phyloP scores from a whole-genome alignment of 2,329 filamentous ascomycete species.

The Fusarium newnesense region DNA sequence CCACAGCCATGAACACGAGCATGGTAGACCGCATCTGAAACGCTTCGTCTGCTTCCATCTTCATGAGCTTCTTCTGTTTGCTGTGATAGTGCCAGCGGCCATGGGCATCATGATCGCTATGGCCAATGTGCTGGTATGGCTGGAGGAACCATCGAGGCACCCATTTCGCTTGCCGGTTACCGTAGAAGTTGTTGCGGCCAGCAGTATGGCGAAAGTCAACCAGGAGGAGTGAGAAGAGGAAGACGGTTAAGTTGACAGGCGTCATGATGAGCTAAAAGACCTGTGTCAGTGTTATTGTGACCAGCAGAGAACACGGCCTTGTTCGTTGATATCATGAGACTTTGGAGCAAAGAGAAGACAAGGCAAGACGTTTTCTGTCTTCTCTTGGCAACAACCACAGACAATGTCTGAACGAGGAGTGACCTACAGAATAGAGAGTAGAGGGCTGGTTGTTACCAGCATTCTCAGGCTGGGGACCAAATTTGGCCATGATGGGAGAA shows the following conservation, averaged over 20 bases:
- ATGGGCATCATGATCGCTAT: constrained; percentile 34
- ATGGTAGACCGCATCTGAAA: constrained; percentile 68
- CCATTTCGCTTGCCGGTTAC: constrained; percentile 44
- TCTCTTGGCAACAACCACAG: not conserved
- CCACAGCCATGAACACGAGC: constrained; percentile 59
- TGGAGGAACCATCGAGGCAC: constrained; percentile 46
- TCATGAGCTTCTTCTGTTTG: constrained; percentile 69
- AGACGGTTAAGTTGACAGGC: constrained; percentile 71
- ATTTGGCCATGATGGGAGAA: constrained; percentile 19
- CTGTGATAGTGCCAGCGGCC: constrained; percentile 61
- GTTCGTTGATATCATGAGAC: not conserved
- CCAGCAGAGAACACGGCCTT: not conserved
- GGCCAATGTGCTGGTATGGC: constrained; percentile 50
- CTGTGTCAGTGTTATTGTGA: constrained; percentile 14
- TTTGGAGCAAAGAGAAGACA: not conserved
- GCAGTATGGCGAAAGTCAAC: constrained; percentile 68
- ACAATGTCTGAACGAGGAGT: not conserved
- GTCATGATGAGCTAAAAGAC: constrained; percentile 62
- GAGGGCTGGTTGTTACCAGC: constrained; percentile 30
- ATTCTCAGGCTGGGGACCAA: constrained; percentile 10
- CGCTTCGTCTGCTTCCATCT: constrained; percentile 71
- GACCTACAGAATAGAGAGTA: constrained; percentile 43
- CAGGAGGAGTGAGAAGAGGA: constrained; percentile 71
- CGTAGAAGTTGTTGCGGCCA: constrained; percentile 55
- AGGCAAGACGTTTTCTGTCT: not conserved